These are phyloP conservation scores for Nitzschia palea DNA, from an alignment of 108 stramenopile species.

Conservation along the genomic window DNA sequence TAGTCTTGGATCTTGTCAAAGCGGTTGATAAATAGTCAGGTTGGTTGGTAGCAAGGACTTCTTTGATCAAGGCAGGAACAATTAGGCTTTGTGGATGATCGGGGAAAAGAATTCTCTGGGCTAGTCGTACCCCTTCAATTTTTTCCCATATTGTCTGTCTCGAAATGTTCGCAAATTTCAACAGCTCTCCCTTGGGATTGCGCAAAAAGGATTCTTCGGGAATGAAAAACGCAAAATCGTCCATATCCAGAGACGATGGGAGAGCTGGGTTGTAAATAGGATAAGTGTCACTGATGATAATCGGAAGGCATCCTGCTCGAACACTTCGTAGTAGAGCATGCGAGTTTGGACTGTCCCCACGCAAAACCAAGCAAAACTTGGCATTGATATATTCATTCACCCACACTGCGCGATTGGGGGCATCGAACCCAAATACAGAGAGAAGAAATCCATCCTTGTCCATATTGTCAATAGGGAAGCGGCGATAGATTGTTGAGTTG, in stretches of 20 bases:
- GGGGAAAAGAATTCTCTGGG: slow-evolving; percentile 25
- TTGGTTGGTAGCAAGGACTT: slow-evolving; percentile 4
- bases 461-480: slow-evolving; percentile 5
- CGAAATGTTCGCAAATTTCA: slow-evolving; percentile 11
- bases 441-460: background rate
- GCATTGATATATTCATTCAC: slow-evolving; percentile 17
- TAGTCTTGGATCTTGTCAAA: background rate
- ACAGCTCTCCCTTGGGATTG: slow-evolving; percentile 17
- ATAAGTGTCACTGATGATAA: slow-evolving; percentile 34
- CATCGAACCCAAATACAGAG: background rate
- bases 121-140: slow-evolving; percentile 23
- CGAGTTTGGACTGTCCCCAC: slow-evolving; percentile 39
- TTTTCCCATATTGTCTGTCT: slow-evolving; percentile 15
- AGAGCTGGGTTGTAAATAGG: slow-evolving; percentile 23
- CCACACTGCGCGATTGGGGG: slow-evolving; percentile 15
- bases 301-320: slow-evolving; percentile 43
- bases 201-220: slow-evolving; percentile 26
- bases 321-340: slow-evolving; percentile 21
- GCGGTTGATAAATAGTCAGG: background rate
- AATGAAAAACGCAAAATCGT: slow-evolving; percentile 36
- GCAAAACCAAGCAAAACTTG: slow-evolving; percentile 43
- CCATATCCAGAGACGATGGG: slow-evolving; percentile 8
- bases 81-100: slow-evolving; percentile 39
- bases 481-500: slow-evolving; percentile 42
- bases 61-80: slow-evolving; percentile 41